phyloP scores from a whole-genome alignment of 108 stramenopile genomes.

The Cyclotella sp. region DNA sequence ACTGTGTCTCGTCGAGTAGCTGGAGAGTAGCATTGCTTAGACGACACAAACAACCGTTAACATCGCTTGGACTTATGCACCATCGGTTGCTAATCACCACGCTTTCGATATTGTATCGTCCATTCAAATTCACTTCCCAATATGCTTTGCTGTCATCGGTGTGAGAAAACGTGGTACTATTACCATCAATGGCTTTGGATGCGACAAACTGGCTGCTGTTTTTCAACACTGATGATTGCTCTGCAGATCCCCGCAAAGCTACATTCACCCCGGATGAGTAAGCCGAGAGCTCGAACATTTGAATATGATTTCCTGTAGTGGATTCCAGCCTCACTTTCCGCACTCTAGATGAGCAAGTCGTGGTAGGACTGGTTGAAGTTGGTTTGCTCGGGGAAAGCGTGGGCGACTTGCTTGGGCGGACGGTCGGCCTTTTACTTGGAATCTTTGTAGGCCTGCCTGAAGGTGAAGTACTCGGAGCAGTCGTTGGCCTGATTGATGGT shows the following conservation, averaged over 20 bases:
- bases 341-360: background rate
- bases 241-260: background rate
- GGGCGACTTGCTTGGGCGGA: no score
- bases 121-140: background rate
- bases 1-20: background rate
- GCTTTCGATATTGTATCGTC: background rate
- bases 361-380: background rate
- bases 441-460: no score
- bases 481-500: no score
- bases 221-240: background rate
- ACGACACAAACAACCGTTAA: background rate
- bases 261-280: constrained; percentile 1
- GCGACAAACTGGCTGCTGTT: background rate
- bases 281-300: background rate
- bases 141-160: background rate
- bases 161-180: background rate
- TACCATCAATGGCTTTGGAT: background rate
- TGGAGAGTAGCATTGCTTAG: background rate
- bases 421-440: no score
- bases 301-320: background rate
- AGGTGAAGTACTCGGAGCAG: no score
- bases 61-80: background rate
- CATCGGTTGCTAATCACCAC: background rate
- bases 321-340: background rate
- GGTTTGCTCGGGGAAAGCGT: background rate